Evolutionary conservation across 2,329 filamentous ascomycete species (phyloP).

Genomic region (Penicillium sp.): DNA sequence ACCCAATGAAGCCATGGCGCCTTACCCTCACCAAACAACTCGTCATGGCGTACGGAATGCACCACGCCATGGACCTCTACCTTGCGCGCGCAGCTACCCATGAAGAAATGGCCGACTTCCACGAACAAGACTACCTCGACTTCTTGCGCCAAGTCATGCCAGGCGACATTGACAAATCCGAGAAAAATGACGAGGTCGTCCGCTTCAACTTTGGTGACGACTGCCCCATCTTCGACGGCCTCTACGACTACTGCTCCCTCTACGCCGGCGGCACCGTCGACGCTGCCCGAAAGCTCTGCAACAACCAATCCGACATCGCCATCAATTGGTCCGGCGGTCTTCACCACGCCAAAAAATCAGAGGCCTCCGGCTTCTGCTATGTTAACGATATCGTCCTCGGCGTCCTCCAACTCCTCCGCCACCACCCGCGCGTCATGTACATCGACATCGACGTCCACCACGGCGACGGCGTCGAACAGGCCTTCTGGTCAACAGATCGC

Average conservation of each 20-base stretch:
- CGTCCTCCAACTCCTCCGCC: constrained; percentile 81
- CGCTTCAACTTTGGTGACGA: constrained; percentile 91
- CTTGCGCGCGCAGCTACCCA: constrained; percentile 79
- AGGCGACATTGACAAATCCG: constrained; percentile 66
- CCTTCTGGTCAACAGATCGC: constrained; percentile 84
- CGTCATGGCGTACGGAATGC: constrained; percentile 92
- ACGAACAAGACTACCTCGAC: constrained; percentile 85
- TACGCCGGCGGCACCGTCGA: constrained; percentile 90
- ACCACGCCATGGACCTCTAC: constrained; percentile 95
- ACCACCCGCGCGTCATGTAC: constrained; percentile 84
- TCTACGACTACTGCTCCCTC: constrained; percentile 93
- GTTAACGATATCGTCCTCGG: constrained; percentile 98
- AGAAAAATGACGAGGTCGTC: constrained; percentile 57
- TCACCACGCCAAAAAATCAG: constrained; percentile 92
- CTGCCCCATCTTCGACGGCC: constrained; percentile 93
- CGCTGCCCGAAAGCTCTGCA: constrained; percentile 84
- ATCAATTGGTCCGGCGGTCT: constrained; percentile 97
- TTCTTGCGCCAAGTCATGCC: constrained; percentile 76
- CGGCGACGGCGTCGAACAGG: constrained; percentile 87
- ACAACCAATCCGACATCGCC: constrained; percentile 87
- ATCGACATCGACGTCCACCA: constrained; percentile 95
- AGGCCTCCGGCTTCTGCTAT: constrained; percentile 96
- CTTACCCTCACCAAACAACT: constrained; percentile 93
- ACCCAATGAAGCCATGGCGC: constrained; percentile 99
- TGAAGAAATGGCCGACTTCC: constrained; percentile 84